Conservation (phyloP, 495 filamentous ascomycete species). For the Aspergillus saccharolyticus region DNA sequence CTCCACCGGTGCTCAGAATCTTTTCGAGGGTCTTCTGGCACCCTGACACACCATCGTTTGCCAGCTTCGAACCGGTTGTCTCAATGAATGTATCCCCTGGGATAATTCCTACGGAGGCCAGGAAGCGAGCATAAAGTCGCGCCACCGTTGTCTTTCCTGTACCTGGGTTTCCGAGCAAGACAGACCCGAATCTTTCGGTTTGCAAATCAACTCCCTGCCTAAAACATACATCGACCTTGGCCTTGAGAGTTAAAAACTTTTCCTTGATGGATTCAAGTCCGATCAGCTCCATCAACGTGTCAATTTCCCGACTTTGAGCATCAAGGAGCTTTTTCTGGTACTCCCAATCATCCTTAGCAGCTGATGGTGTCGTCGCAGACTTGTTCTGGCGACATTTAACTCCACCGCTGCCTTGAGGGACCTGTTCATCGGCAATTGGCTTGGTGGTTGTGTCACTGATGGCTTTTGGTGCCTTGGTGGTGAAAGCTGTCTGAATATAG, state of each 20-base stretch:
- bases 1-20: constrained; percentile 53
- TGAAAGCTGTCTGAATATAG: no score
- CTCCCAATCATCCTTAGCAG: constrained; percentile 53
- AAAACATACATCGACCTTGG: constrained; percentile 56
- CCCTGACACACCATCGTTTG: constrained; percentile 54
- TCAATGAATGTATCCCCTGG: constrained; percentile 52
- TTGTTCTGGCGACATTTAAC: constrained; percentile 54
- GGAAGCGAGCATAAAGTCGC: constrained; percentile 66
- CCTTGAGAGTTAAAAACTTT: constrained; percentile 59
- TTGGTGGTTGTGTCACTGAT: no score
- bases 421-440: no score
- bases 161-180: constrained; percentile 73
- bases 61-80: constrained; percentile 63
- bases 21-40: constrained; percentile 56
- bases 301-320: constrained; percentile 51
- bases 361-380: constrained; percentile 32
- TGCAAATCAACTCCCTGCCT: constrained; percentile 54
- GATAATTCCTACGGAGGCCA: constrained; percentile 56
- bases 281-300: constrained; percentile 64
- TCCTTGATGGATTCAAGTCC: constrained; percentile 68
- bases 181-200: constrained; percentile 56
- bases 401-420: no score
- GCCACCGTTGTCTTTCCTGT: constrained; percentile 86
- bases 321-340: constrained; percentile 48
- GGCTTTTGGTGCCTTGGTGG: no score